Conservation (phyloP, 129 eudicot genomes). For the Centrapalus pauciflorus region DNA sequence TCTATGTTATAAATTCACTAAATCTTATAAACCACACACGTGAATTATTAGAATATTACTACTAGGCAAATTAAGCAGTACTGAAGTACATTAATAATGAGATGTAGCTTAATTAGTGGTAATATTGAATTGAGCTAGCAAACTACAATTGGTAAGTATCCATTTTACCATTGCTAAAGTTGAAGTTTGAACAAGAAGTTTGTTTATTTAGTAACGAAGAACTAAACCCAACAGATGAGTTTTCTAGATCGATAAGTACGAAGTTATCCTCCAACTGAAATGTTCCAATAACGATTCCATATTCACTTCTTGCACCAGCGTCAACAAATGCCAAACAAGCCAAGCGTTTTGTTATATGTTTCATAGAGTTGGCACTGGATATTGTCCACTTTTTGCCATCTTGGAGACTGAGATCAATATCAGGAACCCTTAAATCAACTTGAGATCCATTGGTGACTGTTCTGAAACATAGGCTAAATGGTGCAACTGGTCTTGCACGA, state of each 20-base stretch:
- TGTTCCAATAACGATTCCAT: constrained; percentile 26
- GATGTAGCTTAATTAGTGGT: too few species aligned
- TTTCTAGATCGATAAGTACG: constrained; percentile 17
- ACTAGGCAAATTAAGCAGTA: too few species aligned
- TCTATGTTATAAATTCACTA: too few species aligned
- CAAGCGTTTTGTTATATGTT: constrained; percentile 8
- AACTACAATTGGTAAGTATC: neutral
- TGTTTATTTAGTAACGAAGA: neutral
- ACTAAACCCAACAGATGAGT: constrained; percentile 13
- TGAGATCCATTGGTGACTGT: constrained; percentile 4
- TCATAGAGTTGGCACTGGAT: constrained; percentile 24
- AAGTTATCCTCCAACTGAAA: constrained; percentile 28
- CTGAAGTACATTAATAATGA: too few species aligned
- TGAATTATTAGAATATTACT: too few species aligned
- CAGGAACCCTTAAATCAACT: constrained; percentile 16
- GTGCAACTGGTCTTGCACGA: neutral
- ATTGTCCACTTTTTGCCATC: constrained; percentile 30
- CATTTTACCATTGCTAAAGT: constrained; percentile 9
- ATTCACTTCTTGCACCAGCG: constrained; percentile 10
- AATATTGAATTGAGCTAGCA: too few species aligned
- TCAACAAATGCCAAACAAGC: constrained; percentile 29
- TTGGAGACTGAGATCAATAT: neutral
- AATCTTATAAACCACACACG: too few species aligned
- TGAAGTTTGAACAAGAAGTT: constrained; percentile 20
- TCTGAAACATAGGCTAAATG: constrained; percentile 14